Base-by-base conservation (phyloP, 371 early-diverging fungal species). In the Mortierella polycephala region DNA sequence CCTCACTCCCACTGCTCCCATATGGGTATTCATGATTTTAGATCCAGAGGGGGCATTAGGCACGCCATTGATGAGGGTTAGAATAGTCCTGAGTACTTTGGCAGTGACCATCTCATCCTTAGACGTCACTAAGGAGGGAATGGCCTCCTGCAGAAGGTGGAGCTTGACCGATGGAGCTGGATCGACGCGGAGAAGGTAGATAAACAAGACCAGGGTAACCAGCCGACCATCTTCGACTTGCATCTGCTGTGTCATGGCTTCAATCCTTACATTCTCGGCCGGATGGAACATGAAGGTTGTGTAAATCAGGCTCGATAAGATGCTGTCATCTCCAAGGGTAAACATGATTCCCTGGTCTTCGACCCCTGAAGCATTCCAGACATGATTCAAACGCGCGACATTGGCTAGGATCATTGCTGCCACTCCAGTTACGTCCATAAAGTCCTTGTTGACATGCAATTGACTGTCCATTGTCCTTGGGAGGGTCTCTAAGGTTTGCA, bases 91-190 rank as follows among this genome's bases (percentile, higher is more conserved):
- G 4, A 89, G 82, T 1, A 87, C 75, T 57, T 84, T 87, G 55
- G 86, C 81, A 1, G 89, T 86, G 16, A 83, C 82, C 6, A 80
- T 63, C 9, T 87, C 86, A 51, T 89, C 89, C 54, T 83, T 85
- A 5, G 81, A 57, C 18, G 85, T 77, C 0, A 85, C 84, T 12
- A 89, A 62, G 1, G 74, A 59, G 10, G 88, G 88, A 8, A 89
- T 71, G 1, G 81, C 68, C 40, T 81, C 72, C n/a, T 84, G 82
- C 7, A 87, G 69, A 9, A 87, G 64, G 62, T 83, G 83, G 7
- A 85, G 45, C 47, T 81, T 72, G 42, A 83, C 74, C 9, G 67
- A 58, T 4, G 73, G 68, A 0, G 68, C 75, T 13, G 83, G 69
- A 23, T 83, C 81, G 20, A 71, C 71, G 7, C 85, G 83, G 54